Evolutionary conservation across 2,329 filamentous ascomycete species (phyloP), one percentile per base, ranked within the genome.

Genomic region (Pyricularia sp.): DNA sequence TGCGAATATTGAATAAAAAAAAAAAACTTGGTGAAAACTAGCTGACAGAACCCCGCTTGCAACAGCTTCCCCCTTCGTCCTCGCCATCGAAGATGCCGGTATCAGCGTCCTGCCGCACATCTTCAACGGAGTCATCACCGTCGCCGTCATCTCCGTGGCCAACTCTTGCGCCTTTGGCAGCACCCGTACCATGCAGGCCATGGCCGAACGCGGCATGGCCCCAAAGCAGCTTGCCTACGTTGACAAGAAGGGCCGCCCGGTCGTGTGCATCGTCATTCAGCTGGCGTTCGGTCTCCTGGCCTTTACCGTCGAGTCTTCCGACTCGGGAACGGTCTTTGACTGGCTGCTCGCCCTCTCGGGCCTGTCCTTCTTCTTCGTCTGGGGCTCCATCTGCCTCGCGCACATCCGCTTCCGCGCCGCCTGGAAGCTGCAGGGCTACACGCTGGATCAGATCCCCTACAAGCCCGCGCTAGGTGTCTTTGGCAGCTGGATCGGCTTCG

Each of bases 311-410:
- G 74, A 77, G 72, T 78, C 81, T 3, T 69, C 70, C 5, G 73
- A 73, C 65, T 77, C 74, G 68, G 71, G 69, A 49, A 75, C 75
- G 1, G 79, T 85, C 67, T 88, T 88, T 76, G 78, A 78, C 70
- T 89, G 86, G 86, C 80, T 89, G 64, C 79, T 91, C 49, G 83
- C 89, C 0, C 82, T 93, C 24, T 90, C 88, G 0, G 89, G 88
- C 63, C 83, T 92, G 10, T 84, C 85, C 2, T 87, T 84, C 67
- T 84, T 93, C 73, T 90, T 92, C 75, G 88, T 88, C 30, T 93
- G 89, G 89, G 86, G 84, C 44, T 88, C 81, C 66, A 85, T 88
- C 72, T 88, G 84, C 73, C 74, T 85, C 2, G 80, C 84, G 0
- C 85, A 88, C 72, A 88, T 88, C 71, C 83, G 84, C 60, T 88